Base-by-base conservation (phyloP, 306 rosid genomes). In the Aeschynomene evenia region DNA sequence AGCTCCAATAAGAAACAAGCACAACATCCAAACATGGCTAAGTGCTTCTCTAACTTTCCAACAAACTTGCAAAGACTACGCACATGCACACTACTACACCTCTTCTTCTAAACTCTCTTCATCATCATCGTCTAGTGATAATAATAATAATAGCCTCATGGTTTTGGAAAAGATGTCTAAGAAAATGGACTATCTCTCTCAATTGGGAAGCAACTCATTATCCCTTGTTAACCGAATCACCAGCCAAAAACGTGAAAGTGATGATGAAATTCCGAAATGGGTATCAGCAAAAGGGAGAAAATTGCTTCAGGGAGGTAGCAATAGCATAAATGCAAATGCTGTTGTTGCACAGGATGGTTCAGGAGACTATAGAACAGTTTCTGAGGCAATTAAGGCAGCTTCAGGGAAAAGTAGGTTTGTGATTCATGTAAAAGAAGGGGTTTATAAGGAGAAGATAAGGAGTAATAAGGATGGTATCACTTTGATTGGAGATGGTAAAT, bases 1-100 rank as follows among this genome's bases (percentile, higher is more conserved):
- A 54, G 69, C 80, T 11, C 81, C 84, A 0, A 20, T 0, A 26
- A 76, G 65, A 71, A 65, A 79, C 77, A 82, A 76, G 57, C 37
- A 73, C 36, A 79, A 85, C 75, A 70, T 85, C 66, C 89, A 81
- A 60, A 72, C 89, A 20, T 85, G 89, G 89, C 83, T 85, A 2
- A 82, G 89, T 60, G 89, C 86, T 14, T 68, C 85, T 18, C 37
- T 82, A 68, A 82, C 86, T 19, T 85, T 79, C 79, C 81, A 73
- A 48, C 80, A 82, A 61, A 37, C 86, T 43, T 85, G 89, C 31
- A 82, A 82, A 48, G 85, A 85, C 78, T 16, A 68, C 7, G 59
- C 65, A 49, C 39, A 62, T 18, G 66, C 52, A 70, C 72, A 45
- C 24, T 7, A 8, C 50, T n/a, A n/a, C n/a, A n/a, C n/a, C n/a